Evolutionary conservation across 371 early-diverging fungal genomes (phyloP), one percentile per base, ranked within the genome.

Genomic region (Batkoa obscura): DNA sequence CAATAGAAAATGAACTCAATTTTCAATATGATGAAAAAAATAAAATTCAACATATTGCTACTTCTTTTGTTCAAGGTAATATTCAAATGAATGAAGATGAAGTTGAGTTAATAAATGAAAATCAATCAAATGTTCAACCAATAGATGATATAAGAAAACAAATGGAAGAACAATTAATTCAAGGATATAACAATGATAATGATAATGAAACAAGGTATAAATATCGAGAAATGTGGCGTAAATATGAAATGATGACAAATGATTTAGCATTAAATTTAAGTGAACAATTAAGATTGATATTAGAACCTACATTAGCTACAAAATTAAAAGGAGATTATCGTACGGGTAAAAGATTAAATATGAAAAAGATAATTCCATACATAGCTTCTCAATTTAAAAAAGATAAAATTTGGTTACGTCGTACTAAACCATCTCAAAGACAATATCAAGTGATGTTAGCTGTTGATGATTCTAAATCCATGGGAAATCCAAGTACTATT

Each of bases 381-480:
- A 96, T 99, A 67, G 99, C 99, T 23, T 86, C 87, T 62, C 88
- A 95, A 65, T 99, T 88, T 76, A 91, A 91, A 74, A 98, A 94
- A 74, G 99, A 99, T 73, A 97, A 96, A 78, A 99, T 99, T 59
- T 99, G 99, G 99, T 72, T 98, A 65, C 85, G 97, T 45, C 84
- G 99, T 51, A 96, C 93, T 43, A 93, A 92, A 67, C 94, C 90
- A n/a, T 84, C 86, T 60, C 93, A 96, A 63, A 83, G 97, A 55
- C 86, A 91, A 55, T 99, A 99, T 73, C 92, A 94, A 65, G 86
- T 99, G 34, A 82, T 99, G 82, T 76, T 99, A 17, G 86, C 99
- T 13, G 83, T 99, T 45, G 99, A 99, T 68, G 98, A 99, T 68
- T 94, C 95, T 58, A 86, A 86, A 59, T 92, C 93, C 41, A 99